A percentile compares a stretch with the other conserved stretches of the same genome.
Conservation (phyloP, 148 eudicot genomes). For the Dianthus caryophyllus region DNA sequence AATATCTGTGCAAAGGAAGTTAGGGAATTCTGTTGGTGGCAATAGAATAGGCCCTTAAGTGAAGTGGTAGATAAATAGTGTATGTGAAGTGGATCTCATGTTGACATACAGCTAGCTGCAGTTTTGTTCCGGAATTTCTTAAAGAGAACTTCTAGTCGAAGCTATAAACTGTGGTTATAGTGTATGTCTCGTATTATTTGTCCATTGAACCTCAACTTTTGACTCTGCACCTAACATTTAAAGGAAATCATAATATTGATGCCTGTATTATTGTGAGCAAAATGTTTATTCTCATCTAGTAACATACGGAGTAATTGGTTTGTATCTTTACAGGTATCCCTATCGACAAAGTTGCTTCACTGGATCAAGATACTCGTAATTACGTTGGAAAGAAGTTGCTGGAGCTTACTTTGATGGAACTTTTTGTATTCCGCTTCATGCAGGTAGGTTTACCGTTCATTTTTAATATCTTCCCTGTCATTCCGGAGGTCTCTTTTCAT, state of each 20-base stretch:
- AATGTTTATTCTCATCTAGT: not conserved
- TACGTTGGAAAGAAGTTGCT: constrained; percentile 77
- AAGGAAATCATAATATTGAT: not conserved
- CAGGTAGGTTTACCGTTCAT: constrained; percentile 45
- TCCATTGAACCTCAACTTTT: not conserved
- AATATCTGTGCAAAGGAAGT: too few relatives aligned
- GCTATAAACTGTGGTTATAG: too few relatives aligned
- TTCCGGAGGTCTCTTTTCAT: not conserved
- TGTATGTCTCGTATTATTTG: not conserved
- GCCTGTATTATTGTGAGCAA: not conserved
- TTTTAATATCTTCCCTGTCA: not conserved
- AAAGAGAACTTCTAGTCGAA: too few relatives aligned
- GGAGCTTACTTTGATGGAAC: constrained; percentile 87
- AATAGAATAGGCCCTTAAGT: too few relatives aligned
- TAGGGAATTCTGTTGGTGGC: too few relatives aligned
- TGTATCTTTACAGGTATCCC: constrained; percentile 56
- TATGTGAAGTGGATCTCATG: too few relatives aligned
- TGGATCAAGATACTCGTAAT: constrained; percentile 84
- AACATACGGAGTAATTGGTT: not conserved
- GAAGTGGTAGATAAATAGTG: too few relatives aligned
- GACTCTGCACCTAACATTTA: not conserved
- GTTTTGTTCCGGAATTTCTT: too few relatives aligned
- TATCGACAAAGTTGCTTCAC: constrained; percentile 74
- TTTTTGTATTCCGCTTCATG: constrained; percentile 91
- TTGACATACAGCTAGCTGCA: too few relatives aligned